These are phyloP conservation scores for Verticillium klebahnii DNA, from an alignment of 2,329 filamentous ascomycete species.

Conservation along the genomic window DNA sequence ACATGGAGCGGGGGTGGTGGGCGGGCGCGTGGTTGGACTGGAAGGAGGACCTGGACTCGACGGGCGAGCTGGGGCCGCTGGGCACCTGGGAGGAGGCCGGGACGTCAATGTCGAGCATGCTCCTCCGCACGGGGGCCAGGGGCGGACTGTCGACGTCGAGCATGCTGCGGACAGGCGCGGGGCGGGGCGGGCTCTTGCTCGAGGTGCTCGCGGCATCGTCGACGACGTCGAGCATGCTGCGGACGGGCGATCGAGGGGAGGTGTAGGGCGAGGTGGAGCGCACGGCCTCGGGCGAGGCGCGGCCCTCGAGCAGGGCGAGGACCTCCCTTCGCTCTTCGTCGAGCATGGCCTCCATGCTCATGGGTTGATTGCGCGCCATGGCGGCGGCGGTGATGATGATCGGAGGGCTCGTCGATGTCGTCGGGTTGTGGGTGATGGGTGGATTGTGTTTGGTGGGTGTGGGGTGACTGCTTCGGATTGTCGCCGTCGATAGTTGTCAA, in stretches of 20 bases:
- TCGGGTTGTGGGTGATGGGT: not conserved
- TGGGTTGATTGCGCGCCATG: constrained; percentile 34
- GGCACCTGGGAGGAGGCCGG: constrained; percentile 26
- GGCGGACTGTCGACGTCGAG: constrained; percentile 49
- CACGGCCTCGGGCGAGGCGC: constrained; percentile 25
- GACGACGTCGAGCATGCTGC: constrained; percentile 62
- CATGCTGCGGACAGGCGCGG: constrained; percentile 60
- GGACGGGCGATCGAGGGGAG: constrained; percentile 59
- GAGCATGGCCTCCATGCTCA: constrained; percentile 73
- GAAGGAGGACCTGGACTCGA: constrained; percentile 30
- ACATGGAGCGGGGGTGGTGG: constrained; percentile 47
- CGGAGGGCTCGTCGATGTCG: not conserved
- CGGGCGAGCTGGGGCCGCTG: constrained; percentile 44
- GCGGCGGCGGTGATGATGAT: not conserved
- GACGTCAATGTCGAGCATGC: constrained; percentile 47
- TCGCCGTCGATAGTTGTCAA: not conserved
- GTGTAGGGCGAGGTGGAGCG: constrained; percentile 51
- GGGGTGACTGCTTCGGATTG: not conserved
- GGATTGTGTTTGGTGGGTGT: not conserved
- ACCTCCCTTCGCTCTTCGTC: constrained; percentile 76
- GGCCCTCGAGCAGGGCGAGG: constrained; percentile 52
- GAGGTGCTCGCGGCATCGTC: constrained; percentile 28
- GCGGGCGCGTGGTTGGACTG: constrained; percentile 18
- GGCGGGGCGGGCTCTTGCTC: constrained; percentile 22
- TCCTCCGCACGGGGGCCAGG: constrained; percentile 37